Evolutionary conservation across 2,329 filamentous ascomycete genomes (phyloP), one percentile per base, ranked within the genome.

Genomic region (Chaetoscypha palmicola): DNA sequence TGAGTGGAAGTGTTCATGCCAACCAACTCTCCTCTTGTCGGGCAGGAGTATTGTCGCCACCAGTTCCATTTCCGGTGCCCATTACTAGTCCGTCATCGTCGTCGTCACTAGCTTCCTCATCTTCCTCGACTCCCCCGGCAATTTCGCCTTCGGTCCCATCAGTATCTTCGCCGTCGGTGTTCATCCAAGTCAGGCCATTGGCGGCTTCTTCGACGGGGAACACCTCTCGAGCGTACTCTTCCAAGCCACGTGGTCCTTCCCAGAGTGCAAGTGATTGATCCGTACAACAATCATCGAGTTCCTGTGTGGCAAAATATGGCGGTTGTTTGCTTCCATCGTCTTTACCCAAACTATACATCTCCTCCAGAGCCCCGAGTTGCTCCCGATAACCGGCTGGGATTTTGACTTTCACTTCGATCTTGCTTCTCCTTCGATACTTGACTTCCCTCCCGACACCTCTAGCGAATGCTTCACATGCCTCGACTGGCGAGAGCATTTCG

Each of bases 151-250:
- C 49, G 23, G 55, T 45, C 49, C 59, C 50, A 60, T 61, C 46
- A 8, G 48, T 72, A 9, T 19, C 31, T 9, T 20, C 32, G 3
- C 24, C 32, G 14, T 21, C 73, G 3, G 76, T 72, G 33, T 74
- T 61, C 91, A 96, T 97, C 92, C 92, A 98, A 12, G 84, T 87
- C 59, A 92, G 68, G 4, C 91, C 91, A 62, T 97, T 97, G 23
- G 89, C 88, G 56, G 90, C 84, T 67, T 98, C 92, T 64, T 98
- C 92, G 10, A 96, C 75, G 0, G 88, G 87, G 58, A 97, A 97
- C 21, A 94, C 89, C 63, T 97, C 92, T 38, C 86, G 76, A 1
- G 91, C 91, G 63, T 97, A 98, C 65, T 97, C 92, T 62, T 96
- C 89, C 55, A 97, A 76, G 22, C 87, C 86, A 43, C 92, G 76